Percentiles rank a stretch among this genome's conserved stretches.
Conservation (phyloP, 345 rosid species). For the Moricandia moricandioides region DNA sequence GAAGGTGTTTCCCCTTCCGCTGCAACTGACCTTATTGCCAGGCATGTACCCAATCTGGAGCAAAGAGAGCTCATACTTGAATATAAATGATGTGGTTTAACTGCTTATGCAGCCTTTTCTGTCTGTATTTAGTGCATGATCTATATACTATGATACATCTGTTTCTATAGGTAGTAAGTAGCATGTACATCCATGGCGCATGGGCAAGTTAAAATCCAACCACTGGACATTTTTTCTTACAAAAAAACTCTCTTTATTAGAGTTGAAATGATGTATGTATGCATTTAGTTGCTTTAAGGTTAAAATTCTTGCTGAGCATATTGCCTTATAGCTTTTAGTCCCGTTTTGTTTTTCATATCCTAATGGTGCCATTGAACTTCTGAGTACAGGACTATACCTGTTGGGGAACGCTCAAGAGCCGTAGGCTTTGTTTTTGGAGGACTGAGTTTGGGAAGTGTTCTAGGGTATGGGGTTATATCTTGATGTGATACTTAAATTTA, state of each 20-base stretch:
- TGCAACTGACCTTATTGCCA: slow-evolving; percentile 96
- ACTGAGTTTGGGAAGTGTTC: slow-evolving; percentile 83
- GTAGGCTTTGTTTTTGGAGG: slow-evolving; percentile 94
- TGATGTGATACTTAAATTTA: not conserved
- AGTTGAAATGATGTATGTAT: not conserved
- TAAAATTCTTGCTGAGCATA: slow-evolving; percentile 7
- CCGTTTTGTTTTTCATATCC: slow-evolving; percentile 10
- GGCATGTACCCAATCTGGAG: slow-evolving; percentile 57
- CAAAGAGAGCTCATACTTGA: slow-evolving; percentile 13
- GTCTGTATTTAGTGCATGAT: not conserved
- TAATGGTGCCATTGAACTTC: slow-evolving; percentile 23
- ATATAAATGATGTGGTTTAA: slow-evolving; percentile 13
- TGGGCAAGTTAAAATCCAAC: not conserved
- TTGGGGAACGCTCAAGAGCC: slow-evolving; percentile 89
- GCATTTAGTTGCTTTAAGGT: not conserved
- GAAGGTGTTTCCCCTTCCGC: slow-evolving; percentile 99
- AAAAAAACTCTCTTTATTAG: not conserved
- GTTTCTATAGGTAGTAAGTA: not conserved
- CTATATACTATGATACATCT: not conserved
- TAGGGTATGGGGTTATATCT: slow-evolving; percentile 62
- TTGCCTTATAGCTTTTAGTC: not conserved
- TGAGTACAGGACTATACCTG: slow-evolving; percentile 70
- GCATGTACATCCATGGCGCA: slow-evolving; percentile 7
- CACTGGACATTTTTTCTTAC: not conserved
- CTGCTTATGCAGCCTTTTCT: slow-evolving; percentile 11